Evolutionary conservation across 257 asterid species (phyloP), one percentile per base, ranked within the genome.

Genomic region (Rhazya stricta): DNA sequence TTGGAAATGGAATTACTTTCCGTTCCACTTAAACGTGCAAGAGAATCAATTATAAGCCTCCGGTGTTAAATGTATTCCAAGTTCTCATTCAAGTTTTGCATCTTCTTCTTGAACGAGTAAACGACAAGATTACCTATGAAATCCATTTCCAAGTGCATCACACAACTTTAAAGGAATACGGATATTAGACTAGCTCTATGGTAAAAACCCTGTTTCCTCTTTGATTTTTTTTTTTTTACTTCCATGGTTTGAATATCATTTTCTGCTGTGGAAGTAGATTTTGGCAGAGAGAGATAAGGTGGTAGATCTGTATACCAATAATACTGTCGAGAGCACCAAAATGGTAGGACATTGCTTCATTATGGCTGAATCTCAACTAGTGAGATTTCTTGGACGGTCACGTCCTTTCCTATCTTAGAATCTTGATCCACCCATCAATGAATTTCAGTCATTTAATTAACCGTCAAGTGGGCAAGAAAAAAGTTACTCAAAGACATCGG

Each of bases 361-460:
- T 27, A 43, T 68, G 50, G 36, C 23, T 41, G 29, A 46, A 30
- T 29, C 61, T 16, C 13, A 4, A 46, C 39, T 27, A 25, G 57
- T 1, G 23, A 29, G 11, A 25, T 7, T 27, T 69, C 57, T 41
- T n/a, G 10, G 12, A 54, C 29, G 0, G 25, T 9, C 36, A n/a
- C 65, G 65, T 57, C 36, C 25, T 16, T 57, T 58, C 36, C 27
- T 58, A n/a, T 8, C 30, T 56, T 9, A 58, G 66, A 60, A 27
- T 60, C 66, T 60, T 27, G 39, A 60, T 32, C 69, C 50, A 32
- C 69, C n/a, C 10, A 27, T 32, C 8, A 27, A 27, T 16, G 37
- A 41, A 74, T 58, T 32, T 45, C 27, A 41, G 21, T 74, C 71
- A 74, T 74, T 80, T 74, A 84, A 84, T 80, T 78, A 78, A 79